Base-by-base conservation (phyloP, 352 stramenopile species). In the Phytopythium helicoides region DNA sequence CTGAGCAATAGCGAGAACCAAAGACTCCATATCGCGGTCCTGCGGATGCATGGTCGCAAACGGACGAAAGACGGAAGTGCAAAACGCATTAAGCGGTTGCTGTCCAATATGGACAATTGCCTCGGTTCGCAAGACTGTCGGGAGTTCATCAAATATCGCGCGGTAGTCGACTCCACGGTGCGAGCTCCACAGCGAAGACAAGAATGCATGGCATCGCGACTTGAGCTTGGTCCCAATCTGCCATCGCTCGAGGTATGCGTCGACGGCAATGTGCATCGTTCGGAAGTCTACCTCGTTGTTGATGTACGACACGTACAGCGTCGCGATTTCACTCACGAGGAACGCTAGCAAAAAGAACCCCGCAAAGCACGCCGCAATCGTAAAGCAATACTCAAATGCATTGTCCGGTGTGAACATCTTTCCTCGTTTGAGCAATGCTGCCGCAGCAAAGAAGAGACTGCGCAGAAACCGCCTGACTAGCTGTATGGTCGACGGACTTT, bases 281-380 rank as follows among this genome's bases (percentile, higher is more conserved):
- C 73, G 73, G 45, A 87, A 87, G 44, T 83, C 66, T 11, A 87
- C 73, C 47, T 87, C 71, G 55, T 85, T 81, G 58, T 71, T 71
- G 47, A 75, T 82, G 56, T 68, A 81, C 19, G 68, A 83, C 0
- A 71, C 47, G 65, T 84, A 86, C 14, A 87, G 25, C 11, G 71
- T 81, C 0, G 73, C 67, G 28, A 79, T 62, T 41, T 85, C 71
- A 3, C 68, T 62, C 40, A 87, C 71, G 58, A 87, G 74, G 44
- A 79, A 74, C 0, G 73, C 66, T 64, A 83, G 68, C 19, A 65
- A 31, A 12, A 85, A 38, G 8, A 86, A 47, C 0, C 76, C 71
- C 1, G 71, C 25, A 19, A 86, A 70, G 6, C 67, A 62, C 9
- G 81, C 68, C 15, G 55, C 58, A 0, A 82, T 62, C 15, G 62